Conservation (phyloP, 768 basidiomycete genomes). For the Leccinum aurantiacum region DNA sequence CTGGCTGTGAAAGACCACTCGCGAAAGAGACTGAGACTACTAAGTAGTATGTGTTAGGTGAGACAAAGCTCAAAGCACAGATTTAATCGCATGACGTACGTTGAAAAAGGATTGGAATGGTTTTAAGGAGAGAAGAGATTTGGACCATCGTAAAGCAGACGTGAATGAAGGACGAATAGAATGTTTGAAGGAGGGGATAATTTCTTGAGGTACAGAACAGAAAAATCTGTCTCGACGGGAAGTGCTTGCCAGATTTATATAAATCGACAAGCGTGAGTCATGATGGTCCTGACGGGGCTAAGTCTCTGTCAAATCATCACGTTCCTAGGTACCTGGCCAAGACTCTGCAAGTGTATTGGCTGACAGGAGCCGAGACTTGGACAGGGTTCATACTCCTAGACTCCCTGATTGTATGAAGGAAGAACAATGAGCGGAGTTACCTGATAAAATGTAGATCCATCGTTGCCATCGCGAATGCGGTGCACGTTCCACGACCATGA, state of each 20-base stretch:
- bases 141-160: slow-evolving; percentile 20
- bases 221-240: background rate
- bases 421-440: background rate
- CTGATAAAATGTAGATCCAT: background rate
- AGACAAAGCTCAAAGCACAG: background rate
- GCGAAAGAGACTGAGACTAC: background rate
- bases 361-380: background rate
- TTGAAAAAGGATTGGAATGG: slow-evolving; percentile 10
- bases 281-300: slow-evolving; percentile 1
- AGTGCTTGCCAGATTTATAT: background rate
- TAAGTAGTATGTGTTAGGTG: background rate
- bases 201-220: slow-evolving; percentile 3
- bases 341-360: background rate
- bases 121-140: slow-evolving; percentile 18
- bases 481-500: background rate
- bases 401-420: background rate
- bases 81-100: slow-evolving; percentile 8
- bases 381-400: background rate
- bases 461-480: background rate
- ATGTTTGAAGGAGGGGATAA: background rate
- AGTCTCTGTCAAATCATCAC: background rate
- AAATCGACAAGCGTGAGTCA: background rate
- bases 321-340: background rate
- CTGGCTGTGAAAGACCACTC: background rate
- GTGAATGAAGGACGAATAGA: background rate